Evolutionary conservation across 2,329 filamentous ascomycete species (phyloP), one percentile per base, ranked within the genome.

Genomic region (Neodidymelliopsis sp.): DNA sequence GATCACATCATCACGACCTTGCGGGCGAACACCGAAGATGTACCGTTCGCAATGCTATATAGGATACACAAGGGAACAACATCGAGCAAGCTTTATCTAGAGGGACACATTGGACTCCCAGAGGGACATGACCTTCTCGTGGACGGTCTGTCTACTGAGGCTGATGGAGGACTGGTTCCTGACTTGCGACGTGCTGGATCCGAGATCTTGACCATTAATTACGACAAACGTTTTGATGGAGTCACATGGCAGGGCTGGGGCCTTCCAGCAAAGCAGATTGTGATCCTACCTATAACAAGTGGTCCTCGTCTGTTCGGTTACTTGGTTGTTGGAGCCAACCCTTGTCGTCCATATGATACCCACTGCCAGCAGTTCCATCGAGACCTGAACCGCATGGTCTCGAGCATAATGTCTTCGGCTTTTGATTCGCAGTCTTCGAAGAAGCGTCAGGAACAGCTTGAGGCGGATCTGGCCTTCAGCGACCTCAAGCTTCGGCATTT

Each of bases 271-370:
- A 56, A 60, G 33, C 55, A 62, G 23, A 60, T 70, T 12, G 62
- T 56, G 29, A 59, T 72, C 6, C 12, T 66, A 12, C 66, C 69
- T 27, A 57, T 70, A 31, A 55, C 54, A 24, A 63, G 50, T 18
- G 62, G 55, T 4, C 35, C 50, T 4, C 59, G 53, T 16, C 39
- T 66, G 3, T 63, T 64, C 31, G 66, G 66, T 28, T 70, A 66
- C 40, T 53, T 72, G 2, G 34, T 75, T 12, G 49, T 70, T 4
- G 73, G 71, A 0, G 66, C 70, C 1, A 74, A 74, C 35, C 72
- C 70, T 1, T 69, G 60, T 20, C 62, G 71, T 12, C 62, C 63
- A 1, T 65, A 66, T 34, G 71, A 74, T 31, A 49, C 55, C 2
- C 50, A 55, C 6, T 70, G 67, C 29, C 42, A 66, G 36, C 69